These are phyloP conservation scores for Linum tenue DNA, from an alignment of 345 rosid genomes.

Conservation along the genomic window DNA sequence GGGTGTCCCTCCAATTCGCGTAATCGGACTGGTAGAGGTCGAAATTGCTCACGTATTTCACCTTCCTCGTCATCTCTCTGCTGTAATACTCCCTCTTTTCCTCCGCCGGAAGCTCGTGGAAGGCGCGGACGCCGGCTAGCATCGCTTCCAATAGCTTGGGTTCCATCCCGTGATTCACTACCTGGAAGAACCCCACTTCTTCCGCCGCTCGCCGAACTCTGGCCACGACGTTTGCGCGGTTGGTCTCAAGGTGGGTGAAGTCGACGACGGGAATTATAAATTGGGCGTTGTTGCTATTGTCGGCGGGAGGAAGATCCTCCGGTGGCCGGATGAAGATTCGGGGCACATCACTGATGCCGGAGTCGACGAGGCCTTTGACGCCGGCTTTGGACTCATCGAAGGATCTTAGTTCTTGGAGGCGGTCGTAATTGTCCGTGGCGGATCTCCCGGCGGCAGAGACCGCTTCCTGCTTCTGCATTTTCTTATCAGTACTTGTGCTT, in stretches of 20 bases:
- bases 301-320: neutral
- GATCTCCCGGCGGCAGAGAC: neutral
- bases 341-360: slow-evolving; percentile 22
- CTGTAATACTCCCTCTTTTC: slow-evolving; percentile 19
- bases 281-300: neutral
- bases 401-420: slow-evolving; percentile 16
- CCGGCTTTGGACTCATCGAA: slow-evolving; percentile 31
- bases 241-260: slow-evolving; percentile 1
- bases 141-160: slow-evolving; percentile 13
- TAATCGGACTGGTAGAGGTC: slow-evolving; percentile 12
- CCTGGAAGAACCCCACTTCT: slow-evolving; percentile 32
- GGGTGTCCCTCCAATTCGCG: slow-evolving; percentile 26
- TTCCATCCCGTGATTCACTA: slow-evolving; percentile 22
- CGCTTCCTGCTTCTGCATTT: neutral
- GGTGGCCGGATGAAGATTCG: slow-evolving; percentile 18
- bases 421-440: slow-evolving; percentile 8
- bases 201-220: slow-evolving; percentile 19
- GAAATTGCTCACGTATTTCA: slow-evolving; percentile 15
- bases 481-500: neutral
- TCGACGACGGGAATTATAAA: slow-evolving; percentile 19
- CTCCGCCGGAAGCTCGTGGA: slow-evolving; percentile 28
- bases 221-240: slow-evolving; percentile 11
- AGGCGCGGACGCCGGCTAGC: slow-evolving; percentile 18
- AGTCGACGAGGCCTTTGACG: slow-evolving; percentile 30
- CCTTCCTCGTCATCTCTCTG: slow-evolving; percentile 18